Conservation (phyloP, 225 moss, liverwort and hornwort species). For the Bryum argenteum region DNA sequence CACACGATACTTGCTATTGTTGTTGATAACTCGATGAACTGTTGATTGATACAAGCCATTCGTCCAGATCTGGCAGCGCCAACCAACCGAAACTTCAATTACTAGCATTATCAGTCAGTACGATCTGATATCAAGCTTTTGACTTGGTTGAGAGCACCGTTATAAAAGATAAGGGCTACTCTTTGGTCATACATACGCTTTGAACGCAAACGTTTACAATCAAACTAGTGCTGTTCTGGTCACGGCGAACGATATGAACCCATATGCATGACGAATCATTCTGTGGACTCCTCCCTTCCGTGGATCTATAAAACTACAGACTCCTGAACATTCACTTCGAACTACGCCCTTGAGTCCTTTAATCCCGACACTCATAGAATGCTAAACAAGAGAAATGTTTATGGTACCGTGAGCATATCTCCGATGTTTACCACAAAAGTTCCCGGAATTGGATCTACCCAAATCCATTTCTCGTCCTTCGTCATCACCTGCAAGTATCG, state of each 20-base stretch:
- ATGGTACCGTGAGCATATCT: conserved; percentile 85
- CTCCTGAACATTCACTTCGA: conserved; percentile 4
- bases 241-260: conserved; percentile 1
- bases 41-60: conserved; percentile 86
- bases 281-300: not conserved
- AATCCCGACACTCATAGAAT: conserved; percentile 4
- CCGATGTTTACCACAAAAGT: conserved; percentile 97
- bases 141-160: conserved; percentile 12
- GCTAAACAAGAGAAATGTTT: not conserved
- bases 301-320: not conserved
- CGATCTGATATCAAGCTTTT: conserved; percentile 3
- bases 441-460: conserved; percentile 89
- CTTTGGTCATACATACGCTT: not conserved
- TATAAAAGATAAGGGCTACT: not conserved
- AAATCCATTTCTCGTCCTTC: conserved; percentile 76
- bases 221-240: conserved; percentile 8
- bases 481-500: conserved; percentile 67
- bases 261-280: conserved; percentile 10
- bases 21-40: conserved; percentile 83
- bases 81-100: conserved; percentile 22
- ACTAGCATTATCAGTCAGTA: conserved; percentile 14
- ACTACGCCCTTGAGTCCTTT: conserved; percentile 1
- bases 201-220: not conserved
- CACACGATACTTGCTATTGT: conserved; percentile 69
- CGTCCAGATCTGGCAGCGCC: conserved; percentile 76